These are phyloP conservation scores for Botryotinia convoluta DNA, from an alignment of 2,329 filamentous ascomycete genomes.

Conservation along the genomic window DNA sequence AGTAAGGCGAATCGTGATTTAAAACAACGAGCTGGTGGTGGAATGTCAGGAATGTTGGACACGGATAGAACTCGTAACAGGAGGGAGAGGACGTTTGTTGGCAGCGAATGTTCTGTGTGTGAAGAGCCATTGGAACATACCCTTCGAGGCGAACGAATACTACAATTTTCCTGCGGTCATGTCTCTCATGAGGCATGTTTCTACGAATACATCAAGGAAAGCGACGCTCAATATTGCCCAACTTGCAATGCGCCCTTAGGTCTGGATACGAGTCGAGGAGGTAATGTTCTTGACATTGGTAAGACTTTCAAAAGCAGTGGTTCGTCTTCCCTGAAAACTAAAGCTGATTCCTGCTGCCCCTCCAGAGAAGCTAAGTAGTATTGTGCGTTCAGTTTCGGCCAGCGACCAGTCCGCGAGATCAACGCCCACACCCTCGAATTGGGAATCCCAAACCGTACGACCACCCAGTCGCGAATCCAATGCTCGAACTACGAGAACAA, in stretches of 20 bases:
- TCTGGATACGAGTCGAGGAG: conserved; percentile 85
- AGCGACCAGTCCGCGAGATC: conserved; percentile 49
- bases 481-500: conserved; percentile 29
- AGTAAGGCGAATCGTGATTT: conserved; percentile 28
- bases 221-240: conserved; percentile 91
- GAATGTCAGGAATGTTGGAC: conserved; percentile 65
- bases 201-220: conserved; percentile 95
- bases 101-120: conserved; percentile 91
- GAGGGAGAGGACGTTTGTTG: conserved; percentile 91
- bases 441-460: conserved; percentile 62
- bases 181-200: conserved; percentile 98
- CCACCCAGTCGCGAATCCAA: conserved; percentile 49
- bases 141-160: conserved; percentile 84
- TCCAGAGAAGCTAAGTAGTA: conserved; percentile 88
- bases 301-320: conserved; percentile 38
- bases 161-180: conserved; percentile 96
- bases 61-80: conserved; percentile 75
- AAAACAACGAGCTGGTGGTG: conserved; percentile 34
- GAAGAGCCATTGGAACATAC: conserved; percentile 97
- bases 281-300: conserved; percentile 92
- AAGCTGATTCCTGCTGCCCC: conserved; percentile 26
- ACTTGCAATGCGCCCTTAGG: conserved; percentile 89
- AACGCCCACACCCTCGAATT: conserved; percentile 58
- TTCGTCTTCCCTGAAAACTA: conserved; percentile 34
- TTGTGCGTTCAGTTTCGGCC: conserved; percentile 78